phyloP scores from a whole-genome alignment of 2,329 filamentous ascomycete species.

The Colletotrichum sp. region DNA sequence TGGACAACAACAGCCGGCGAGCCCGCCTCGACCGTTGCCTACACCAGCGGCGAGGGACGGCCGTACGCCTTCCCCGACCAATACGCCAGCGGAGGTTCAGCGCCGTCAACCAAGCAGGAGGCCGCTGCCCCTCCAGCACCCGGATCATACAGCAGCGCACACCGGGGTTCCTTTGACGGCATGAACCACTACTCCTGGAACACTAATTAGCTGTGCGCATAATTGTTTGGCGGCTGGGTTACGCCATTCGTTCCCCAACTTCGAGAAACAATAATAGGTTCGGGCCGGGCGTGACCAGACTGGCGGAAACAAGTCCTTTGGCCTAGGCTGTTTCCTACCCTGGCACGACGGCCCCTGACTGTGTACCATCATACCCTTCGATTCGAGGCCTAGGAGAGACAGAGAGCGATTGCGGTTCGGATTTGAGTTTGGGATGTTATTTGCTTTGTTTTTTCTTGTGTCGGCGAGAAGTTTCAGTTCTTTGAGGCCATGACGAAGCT shows the following conservation, averaged over 20 bases:
- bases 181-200: conserved; percentile 66
- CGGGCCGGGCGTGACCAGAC: neutral
- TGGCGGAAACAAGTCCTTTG: neutral
- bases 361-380: conserved; percentile 13
- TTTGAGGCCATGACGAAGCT: neutral
- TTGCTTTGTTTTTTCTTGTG: neutral
- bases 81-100: conserved; percentile 45
- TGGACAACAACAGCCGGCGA: conserved; percentile 60
- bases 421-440: neutral
- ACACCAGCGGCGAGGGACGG: conserved; percentile 49
- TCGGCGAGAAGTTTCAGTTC: conserved; percentile 5
- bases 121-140: conserved; percentile 39
- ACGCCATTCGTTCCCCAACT: neutral
- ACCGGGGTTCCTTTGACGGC: conserved; percentile 51
- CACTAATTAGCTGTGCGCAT: conserved; percentile 39
- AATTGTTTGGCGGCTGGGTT: neutral
- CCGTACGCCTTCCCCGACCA: conserved; percentile 56
- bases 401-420: conserved; percentile 10
- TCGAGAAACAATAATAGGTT: neutral
- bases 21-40: conserved; percentile 46
- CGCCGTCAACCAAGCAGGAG: conserved; percentile 36
- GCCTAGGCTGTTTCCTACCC: neutral
- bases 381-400: neutral
- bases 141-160: conserved; percentile 42
- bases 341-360: neutral